Base-by-base conservation (phyloP, 148 eudicot species). In the Hydrangea macrophylla region DNA sequence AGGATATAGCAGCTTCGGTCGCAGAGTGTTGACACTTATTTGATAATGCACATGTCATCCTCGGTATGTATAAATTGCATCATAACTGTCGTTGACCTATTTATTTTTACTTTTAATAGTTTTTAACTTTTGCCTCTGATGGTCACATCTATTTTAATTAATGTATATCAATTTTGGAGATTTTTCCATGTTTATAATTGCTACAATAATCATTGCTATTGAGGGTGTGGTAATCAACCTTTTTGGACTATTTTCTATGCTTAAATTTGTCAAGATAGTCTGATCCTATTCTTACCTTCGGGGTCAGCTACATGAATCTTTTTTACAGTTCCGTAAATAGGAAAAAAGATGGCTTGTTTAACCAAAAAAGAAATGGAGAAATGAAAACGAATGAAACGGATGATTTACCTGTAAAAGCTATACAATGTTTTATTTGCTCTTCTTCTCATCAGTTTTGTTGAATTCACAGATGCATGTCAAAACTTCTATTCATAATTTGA, bases 51-150 rank as follows among this genome's bases (percentile, higher is more conserved):
- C 78, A 73, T 40, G 66, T 62, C 39, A 75, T 79, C 67, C 70
- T 64, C 44, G 96, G 99, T 95, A 89, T 65, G 97, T 67, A 60
- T 62, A 59, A 71, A 18, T 71, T 67, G 57, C 26, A 18, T 56
- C 42, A 2, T 39, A 56, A 39, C 51, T 67, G 22, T 32, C 35
- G 9, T 37, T 67, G 62, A 39, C 60, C 27, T 39, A 32, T 28
- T 50, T 24, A 12, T 26, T 22, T 36, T 18, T 27, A 39, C 28
- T 39, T 13, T n/a, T n/a, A n/a, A n/a, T n/a, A n/a, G n/a, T n/a
- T n/a, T n/a, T n/a, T n/a, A n/a, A n/a, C n/a, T 26, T 27, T 0
- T 9, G n/a, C n/a, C n/a, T n/a, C n/a, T n/a, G n/a, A n/a, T n/a
- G n/a, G n/a, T n/a, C n/a, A n/a, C 33, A 65, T 55, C 70, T 35